A percentile compares a stretch with the other conserved stretches of the same genome.
Evolutionary conservation across 2,329 filamentous ascomycete species (phyloP).

Genomic region (Monosporascus sp.): DNA sequence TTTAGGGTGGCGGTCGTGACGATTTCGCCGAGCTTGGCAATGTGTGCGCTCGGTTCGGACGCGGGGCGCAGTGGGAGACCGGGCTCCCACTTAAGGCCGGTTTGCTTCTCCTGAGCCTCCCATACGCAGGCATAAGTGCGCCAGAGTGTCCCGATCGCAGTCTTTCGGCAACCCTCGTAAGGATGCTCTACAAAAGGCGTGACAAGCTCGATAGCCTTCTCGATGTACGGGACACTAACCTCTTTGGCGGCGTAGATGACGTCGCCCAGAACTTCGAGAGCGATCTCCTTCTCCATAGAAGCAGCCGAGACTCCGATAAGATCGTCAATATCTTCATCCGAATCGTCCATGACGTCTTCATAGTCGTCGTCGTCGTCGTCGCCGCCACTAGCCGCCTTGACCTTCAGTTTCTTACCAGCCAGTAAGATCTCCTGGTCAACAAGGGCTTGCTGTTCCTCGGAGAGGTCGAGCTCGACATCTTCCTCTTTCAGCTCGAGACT

Average conservation of each 20-base stretch:
- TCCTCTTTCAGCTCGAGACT: constrained; percentile 86
- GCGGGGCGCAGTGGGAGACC: constrained; percentile 69
- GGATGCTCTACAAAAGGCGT: constrained; percentile 78
- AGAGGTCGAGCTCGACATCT: constrained; percentile 68
- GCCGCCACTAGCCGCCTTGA: constrained; percentile 48
- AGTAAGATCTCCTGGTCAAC: constrained; percentile 52
- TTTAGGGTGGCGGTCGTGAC: constrained; percentile 79
- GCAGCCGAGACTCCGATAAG: constrained; percentile 81
- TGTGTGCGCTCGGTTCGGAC: constrained; percentile 70
- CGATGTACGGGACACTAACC: constrained; percentile 56
- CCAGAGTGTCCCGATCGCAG: constrained; percentile 86
- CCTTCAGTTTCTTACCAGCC: constrained; percentile 80
- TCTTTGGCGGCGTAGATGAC: constrained; percentile 73
- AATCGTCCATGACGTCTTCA: constrained; percentile 51
- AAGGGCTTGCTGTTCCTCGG: constrained; percentile 46
- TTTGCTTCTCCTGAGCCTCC: constrained; percentile 75
- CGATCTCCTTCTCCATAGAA: constrained; percentile 95
- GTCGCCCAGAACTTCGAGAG: constrained; percentile 90
- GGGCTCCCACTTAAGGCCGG: constrained; percentile 79
- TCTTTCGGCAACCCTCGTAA: constrained; percentile 92
- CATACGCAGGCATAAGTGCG: constrained; percentile 89
- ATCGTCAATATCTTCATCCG: constrained; percentile 78
- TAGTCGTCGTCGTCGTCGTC: constrained; percentile 45
- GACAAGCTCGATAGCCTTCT: constrained; percentile 80
- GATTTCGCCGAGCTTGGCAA: constrained; percentile 80